phyloP scores from a whole-genome alignment of 148 eudicot species.

The Silene uniflora region DNA sequence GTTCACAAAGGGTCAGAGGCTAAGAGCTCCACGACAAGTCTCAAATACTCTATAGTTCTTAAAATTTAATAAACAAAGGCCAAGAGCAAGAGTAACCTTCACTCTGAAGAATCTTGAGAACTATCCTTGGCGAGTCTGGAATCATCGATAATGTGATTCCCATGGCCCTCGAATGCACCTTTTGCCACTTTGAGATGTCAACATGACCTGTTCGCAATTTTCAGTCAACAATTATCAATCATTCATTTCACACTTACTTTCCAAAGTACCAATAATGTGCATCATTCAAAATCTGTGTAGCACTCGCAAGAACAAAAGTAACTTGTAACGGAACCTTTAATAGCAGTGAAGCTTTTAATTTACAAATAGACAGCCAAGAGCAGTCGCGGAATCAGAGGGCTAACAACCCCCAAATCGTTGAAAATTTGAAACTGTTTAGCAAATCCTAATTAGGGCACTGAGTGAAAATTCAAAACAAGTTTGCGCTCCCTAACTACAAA shows the following conservation, averaged over 20 bases:
- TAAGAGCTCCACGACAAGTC: not conserved
- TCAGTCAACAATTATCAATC: not conserved
- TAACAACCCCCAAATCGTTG: too few species aligned
- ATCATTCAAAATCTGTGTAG: not conserved
- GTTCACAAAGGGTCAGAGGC: not conserved
- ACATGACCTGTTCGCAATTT: slow-evolving; percentile 20
- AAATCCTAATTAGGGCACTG: too few species aligned
- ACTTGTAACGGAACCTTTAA: not conserved
- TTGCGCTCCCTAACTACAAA: not conserved
- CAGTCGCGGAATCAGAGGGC: not conserved
- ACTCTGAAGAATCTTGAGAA: slow-evolving; percentile 47
- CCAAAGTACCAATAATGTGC: not conserved
- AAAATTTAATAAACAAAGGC: slow-evolving; percentile 6
- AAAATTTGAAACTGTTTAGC: too few species aligned
- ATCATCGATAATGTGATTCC: slow-evolving; percentile 49
- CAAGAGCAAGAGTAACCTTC: slow-evolving; percentile 43
- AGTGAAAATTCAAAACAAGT: too few species aligned
- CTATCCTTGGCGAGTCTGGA: slow-evolving; percentile 45
- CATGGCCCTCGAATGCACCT: slow-evolving; percentile 56
- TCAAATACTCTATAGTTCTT: not conserved
- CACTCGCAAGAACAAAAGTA: not conserved
- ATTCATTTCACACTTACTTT: not conserved
- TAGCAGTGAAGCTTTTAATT: not conserved
- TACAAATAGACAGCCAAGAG: not conserved
- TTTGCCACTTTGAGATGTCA: slow-evolving; percentile 56